Evolutionary conservation across 768 basidiomycete genomes (phyloP).

Genomic region (Rhodotorula paludigena): DNA sequence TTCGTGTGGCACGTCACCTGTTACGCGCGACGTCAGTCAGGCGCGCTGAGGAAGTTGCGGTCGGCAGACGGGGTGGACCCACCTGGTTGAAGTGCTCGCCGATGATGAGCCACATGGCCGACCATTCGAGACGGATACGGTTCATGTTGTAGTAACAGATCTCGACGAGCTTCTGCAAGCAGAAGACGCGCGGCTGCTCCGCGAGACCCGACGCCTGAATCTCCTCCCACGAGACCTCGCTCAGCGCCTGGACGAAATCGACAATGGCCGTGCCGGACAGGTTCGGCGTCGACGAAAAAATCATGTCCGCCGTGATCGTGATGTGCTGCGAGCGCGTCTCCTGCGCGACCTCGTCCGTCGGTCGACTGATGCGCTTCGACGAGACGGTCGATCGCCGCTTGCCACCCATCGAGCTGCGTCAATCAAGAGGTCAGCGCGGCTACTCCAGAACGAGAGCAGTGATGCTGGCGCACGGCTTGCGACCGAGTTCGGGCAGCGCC

Average conservation of each 20-base stretch:
- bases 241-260: slow-evolving; percentile 91
- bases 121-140: slow-evolving; percentile 97
- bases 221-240: slow-evolving; percentile 98
- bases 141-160: slow-evolving; percentile 99
- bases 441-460: too few species aligned
- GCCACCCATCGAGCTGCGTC: slow-evolving; percentile 9
- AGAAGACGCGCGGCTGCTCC: slow-evolving; percentile 89
- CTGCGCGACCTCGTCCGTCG: slow-evolving; percentile 85
- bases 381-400: slow-evolving; percentile 31
- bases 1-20: slow-evolving; percentile 99
- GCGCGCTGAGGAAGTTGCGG: background rate
- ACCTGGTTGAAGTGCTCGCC: slow-evolving; percentile 99
- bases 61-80: background rate
- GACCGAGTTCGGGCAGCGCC: slow-evolving; percentile 62
- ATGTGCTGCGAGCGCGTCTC: slow-evolving; percentile 97
- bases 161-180: slow-evolving; percentile 94
- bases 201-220: slow-evolving; percentile 95
- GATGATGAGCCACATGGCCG: slow-evolving; percentile 91
- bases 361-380: slow-evolving; percentile 50
- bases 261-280: slow-evolving; percentile 93
- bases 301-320: slow-evolving; percentile 98
- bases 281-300: slow-evolving; percentile 91
- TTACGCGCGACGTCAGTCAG: background rate
- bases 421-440: too few species aligned
- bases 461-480: slow-evolving; percentile 63